A percentile compares a stretch with the other conserved stretches of the same genome.
These are phyloP conservation scores for Plenodomus tracheiphilus DNA, from an alignment of 2,329 filamentous ascomycete species.

Conservation along the genomic window DNA sequence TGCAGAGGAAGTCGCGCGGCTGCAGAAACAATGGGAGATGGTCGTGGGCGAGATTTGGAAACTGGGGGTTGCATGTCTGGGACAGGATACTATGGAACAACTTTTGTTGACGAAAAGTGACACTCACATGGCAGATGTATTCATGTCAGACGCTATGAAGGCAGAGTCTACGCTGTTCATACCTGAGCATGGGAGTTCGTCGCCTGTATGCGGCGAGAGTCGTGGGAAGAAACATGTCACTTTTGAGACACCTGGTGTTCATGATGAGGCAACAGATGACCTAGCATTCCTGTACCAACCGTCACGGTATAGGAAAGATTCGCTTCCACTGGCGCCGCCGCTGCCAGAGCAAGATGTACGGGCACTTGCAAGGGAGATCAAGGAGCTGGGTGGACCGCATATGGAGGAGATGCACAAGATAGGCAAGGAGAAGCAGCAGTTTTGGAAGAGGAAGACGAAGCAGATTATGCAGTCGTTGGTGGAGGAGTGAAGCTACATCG, in stretches of 20 bases:
- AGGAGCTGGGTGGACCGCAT: constrained; percentile 22
- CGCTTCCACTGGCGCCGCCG: constrained; percentile 6
- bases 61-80: constrained; percentile 25
- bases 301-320: constrained; percentile 7
- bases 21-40: constrained; percentile 33
- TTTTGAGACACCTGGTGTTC: constrained; percentile 8
- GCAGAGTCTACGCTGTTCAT: constrained; percentile 22
- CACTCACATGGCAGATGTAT: neutral
- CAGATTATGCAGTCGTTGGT: constrained; percentile 17
- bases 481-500: constrained; percentile 16
- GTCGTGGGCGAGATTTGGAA: constrained; percentile 37
- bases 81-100: constrained; percentile 21
- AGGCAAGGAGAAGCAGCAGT: constrained; percentile 27
- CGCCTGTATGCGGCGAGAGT: neutral
- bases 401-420: constrained; percentile 21
- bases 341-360: constrained; percentile 17
- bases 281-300: constrained; percentile 25
- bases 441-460: constrained; percentile 30
- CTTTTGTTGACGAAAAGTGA: constrained; percentile 18
- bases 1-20: constrained; percentile 17
- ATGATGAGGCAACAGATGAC: neutral
- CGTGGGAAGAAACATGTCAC: constrained; percentile 26
- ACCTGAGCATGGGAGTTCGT: constrained; percentile 12
- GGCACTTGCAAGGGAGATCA: constrained; percentile 17
- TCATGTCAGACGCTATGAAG: constrained; percentile 2